A percentile compares a stretch with the other conserved stretches of the same genome.
Conservation (phyloP, 2,329 filamentous ascomycete species). For the Monosporascus ibericus region DNA sequence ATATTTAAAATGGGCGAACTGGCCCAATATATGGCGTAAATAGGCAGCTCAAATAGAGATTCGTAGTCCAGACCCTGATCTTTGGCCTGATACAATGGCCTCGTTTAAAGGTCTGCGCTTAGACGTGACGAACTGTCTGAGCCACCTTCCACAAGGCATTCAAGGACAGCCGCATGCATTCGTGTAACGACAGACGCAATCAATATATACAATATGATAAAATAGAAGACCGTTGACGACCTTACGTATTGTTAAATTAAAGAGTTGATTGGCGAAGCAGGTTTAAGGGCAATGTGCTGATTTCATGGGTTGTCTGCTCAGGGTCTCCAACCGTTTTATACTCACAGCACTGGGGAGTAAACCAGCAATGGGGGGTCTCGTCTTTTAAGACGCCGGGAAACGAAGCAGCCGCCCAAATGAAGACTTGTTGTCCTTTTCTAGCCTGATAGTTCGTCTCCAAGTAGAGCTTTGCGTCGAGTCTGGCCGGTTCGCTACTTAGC, state of each 20-base stretch:
- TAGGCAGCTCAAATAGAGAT: slow-evolving; percentile 16
- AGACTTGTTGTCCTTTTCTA: neutral
- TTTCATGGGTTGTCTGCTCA: neutral
- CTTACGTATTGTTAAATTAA: neutral
- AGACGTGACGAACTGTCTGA: neutral
- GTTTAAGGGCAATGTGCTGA: neutral
- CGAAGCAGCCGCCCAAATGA: neutral
- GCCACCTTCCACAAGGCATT: neutral
- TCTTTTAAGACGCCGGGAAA: slow-evolving; percentile 9
- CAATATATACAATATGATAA: neutral
- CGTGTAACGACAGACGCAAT: neutral
- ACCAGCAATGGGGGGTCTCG: slow-evolving; percentile 16
- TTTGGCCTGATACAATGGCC: neutral
- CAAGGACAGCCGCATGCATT: neutral
- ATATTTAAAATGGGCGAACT: slow-evolving; percentile 11
- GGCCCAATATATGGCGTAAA: slow-evolving; percentile 13
- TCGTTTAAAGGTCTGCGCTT: neutral
- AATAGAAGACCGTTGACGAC: neutral
- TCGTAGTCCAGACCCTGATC: slow-evolving; percentile 3
- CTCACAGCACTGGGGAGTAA: neutral
- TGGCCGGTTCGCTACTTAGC: slow-evolving; percentile 3
- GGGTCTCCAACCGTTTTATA: slow-evolving; percentile 17
- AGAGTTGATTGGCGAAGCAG: neutral
- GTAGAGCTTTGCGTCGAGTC: neutral
- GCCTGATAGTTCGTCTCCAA: slow-evolving; percentile 7